phyloP scores from a whole-genome alignment of 371 early-diverging fungal species.

The Rhizopus sp. region DNA sequence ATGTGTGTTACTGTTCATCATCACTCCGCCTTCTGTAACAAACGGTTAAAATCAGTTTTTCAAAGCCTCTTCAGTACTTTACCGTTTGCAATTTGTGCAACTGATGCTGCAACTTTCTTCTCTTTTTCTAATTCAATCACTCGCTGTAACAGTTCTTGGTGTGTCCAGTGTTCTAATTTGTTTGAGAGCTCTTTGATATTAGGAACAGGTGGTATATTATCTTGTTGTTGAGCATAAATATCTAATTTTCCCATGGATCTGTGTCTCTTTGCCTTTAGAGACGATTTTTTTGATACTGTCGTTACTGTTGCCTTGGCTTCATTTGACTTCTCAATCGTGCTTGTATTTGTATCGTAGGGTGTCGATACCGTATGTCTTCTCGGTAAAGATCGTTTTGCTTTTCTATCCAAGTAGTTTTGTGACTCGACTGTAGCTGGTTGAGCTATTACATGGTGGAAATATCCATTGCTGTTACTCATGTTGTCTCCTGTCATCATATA shows the following conservation, averaged over 20 bases:
- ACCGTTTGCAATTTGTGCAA: slow-evolving; percentile 10
- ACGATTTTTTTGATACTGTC: slow-evolving; percentile 23
- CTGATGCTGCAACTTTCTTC: slow-evolving; percentile 10
- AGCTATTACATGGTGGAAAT: slow-evolving; percentile 1
- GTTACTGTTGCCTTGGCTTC: slow-evolving; percentile 2
- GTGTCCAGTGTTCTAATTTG: slow-evolving; percentile 23
- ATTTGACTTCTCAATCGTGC: slow-evolving; percentile 7
- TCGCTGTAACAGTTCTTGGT: slow-evolving; percentile 26
- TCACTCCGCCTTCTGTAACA: slow-evolving; percentile 17
- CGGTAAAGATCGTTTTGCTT: slow-evolving; percentile 31
- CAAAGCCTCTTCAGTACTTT: slow-evolving; percentile 6
- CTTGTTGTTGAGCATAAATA: slow-evolving; percentile 16
- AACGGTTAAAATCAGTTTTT: slow-evolving; percentile 3
- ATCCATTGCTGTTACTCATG: background rate
- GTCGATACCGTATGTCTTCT: slow-evolving; percentile 52
- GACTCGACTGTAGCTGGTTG: slow-evolving; percentile 7
- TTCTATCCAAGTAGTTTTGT: slow-evolving; percentile 15
- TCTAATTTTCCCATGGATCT: slow-evolving; percentile 43
- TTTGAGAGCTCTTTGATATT: slow-evolving; percentile 11
- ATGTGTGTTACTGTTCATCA: background rate
- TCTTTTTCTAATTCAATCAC: slow-evolving; percentile 31
- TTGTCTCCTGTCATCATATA: slow-evolving; percentile 7
- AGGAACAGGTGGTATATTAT: slow-evolving; percentile 16
- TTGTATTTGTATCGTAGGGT: slow-evolving; percentile 23
- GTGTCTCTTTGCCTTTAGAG: slow-evolving; percentile 41